These are phyloP conservation scores for Cladosporium sp. DNA, from an alignment of 2,329 filamentous ascomycete genomes.

Conservation along the genomic window DNA sequence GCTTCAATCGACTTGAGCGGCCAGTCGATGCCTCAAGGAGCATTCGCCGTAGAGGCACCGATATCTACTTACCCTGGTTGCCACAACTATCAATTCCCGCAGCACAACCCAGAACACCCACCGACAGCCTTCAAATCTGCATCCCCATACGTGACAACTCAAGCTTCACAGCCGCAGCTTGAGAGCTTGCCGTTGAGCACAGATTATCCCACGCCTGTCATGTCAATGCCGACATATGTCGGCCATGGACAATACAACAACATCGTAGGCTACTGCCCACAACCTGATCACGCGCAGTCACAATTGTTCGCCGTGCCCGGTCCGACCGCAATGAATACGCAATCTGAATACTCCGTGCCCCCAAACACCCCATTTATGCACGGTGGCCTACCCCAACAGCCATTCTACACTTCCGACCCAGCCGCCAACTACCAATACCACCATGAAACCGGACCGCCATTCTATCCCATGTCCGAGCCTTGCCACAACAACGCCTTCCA, in stretches of 20 bases:
- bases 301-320: background rate
- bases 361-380: background rate
- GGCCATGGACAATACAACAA: background rate
- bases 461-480: background rate
- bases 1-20: background rate
- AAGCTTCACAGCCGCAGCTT: conserved; percentile 30
- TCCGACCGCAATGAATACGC: background rate
- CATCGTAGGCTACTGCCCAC: background rate
- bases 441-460: background rate
- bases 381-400: background rate
- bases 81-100: conserved; percentile 1
- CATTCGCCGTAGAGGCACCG: background rate
- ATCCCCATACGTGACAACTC: conserved; percentile 15
- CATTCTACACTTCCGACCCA: background rate
- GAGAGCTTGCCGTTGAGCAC: conserved; percentile 22
- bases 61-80: background rate
- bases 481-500: conserved; percentile 1
- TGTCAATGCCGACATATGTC: background rate
- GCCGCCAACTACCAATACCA: background rate
- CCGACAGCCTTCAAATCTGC: background rate
- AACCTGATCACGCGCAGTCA: background rate
- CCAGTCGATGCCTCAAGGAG: background rate
- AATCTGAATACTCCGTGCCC: background rate
- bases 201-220: background rate
- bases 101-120: background rate